phyloP scores from a whole-genome alignment of 176 grass and related monocot genomes.

The Zea mays region DNA sequence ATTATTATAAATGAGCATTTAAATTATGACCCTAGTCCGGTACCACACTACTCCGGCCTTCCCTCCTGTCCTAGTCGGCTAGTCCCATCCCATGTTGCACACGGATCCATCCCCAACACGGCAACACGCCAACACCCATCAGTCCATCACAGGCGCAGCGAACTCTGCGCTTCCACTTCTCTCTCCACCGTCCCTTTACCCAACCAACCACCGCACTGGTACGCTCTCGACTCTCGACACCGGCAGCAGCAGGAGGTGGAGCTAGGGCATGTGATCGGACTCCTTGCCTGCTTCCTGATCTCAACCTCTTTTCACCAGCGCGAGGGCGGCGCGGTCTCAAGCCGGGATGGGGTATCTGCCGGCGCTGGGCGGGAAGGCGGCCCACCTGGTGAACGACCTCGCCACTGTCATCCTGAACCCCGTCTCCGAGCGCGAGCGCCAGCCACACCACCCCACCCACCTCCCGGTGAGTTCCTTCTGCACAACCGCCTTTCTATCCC shows the following conservation, averaged over 20 bases:
- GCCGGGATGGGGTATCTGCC: slow-evolving; percentile 74
- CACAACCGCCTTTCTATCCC: not conserved
- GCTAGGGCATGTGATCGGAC: not conserved
- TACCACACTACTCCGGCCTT: no score
- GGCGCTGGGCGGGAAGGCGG: slow-evolving; percentile 78
- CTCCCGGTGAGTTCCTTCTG: slow-evolving; percentile 50
- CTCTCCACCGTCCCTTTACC: not conserved
- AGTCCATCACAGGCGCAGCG: not conserved
- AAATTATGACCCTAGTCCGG: no score
- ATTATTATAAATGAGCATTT: no score
- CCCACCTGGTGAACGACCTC: slow-evolving; percentile 79
- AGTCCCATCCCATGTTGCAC: no score
- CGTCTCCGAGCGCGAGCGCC: slow-evolving; percentile 68
- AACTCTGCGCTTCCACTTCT: slow-evolving; percentile 18
- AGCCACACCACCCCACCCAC: slow-evolving; percentile 36
- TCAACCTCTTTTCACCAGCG: not conserved
- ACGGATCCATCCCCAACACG: not conserved
- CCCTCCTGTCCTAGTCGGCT: no score
- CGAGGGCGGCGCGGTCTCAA: not conserved
- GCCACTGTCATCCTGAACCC: slow-evolving; percentile 95
- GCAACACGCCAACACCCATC: not conserved
- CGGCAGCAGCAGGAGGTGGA: not conserved
- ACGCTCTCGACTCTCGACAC: not conserved
- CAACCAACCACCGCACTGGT: not conserved
- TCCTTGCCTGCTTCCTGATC: not conserved